Evolutionary conservation across 83 land plant species (phyloP).

Genomic region (Diphasiastrum complanatum): DNA sequence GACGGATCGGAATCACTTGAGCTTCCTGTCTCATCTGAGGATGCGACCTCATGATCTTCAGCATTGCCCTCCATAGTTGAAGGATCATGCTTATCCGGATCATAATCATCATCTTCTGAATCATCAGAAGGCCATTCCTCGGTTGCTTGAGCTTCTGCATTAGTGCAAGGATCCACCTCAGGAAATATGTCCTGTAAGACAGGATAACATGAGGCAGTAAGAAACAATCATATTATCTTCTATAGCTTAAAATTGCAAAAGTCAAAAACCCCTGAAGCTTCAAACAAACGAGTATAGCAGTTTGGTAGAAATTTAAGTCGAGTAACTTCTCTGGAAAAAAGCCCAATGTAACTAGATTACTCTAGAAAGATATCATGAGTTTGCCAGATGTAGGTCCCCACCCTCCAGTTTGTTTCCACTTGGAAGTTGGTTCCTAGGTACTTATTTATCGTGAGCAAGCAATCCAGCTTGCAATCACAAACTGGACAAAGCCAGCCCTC

Average conservation of each 20-base stretch:
- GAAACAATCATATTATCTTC: not conserved
- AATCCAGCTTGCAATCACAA: constrained; percentile 76
- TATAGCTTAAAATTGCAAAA: not conserved
- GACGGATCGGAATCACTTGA: not conserved
- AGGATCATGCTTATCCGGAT: constrained; percentile 61
- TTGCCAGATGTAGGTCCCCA: constrained; percentile 22
- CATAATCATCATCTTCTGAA: constrained; percentile 92
- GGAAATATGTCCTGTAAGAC: constrained; percentile 57
- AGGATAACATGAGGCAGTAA: too few relatives aligned
- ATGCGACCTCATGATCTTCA: constrained; percentile 8
- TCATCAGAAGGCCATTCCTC: constrained; percentile 87
- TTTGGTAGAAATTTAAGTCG: too few relatives aligned
- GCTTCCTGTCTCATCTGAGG: not conserved
- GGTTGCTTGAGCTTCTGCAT: constrained; percentile 24
- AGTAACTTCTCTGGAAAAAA: too few relatives aligned
- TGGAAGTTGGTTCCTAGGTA: constrained; percentile 71
- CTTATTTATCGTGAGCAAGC: constrained; percentile 70
- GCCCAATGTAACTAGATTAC: not conserved
- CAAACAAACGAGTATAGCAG: not conserved
- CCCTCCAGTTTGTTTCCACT: constrained; percentile 71
- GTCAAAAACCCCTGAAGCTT: constrained; percentile 3
- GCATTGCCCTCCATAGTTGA: constrained; percentile 22
- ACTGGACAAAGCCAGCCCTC: constrained; percentile 95
- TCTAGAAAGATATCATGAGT: not conserved
- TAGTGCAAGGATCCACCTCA: constrained; percentile 46